Evolutionary conservation across 805 yeast genomes (phyloP).

Genomic region (Jamesozyma piceae): DNA sequence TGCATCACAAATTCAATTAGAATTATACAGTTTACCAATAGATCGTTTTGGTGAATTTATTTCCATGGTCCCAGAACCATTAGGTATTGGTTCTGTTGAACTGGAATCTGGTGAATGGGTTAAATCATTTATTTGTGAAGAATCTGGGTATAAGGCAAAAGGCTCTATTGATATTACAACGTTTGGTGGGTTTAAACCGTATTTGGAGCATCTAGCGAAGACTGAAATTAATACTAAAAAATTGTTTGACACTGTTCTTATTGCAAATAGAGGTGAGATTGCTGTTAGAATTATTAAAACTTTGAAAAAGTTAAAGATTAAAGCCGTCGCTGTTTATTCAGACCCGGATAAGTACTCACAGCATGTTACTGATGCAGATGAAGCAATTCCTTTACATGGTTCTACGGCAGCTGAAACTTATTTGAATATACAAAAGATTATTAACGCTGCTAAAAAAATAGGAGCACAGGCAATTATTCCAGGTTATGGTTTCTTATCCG

Average conservation of each 20-base stretch:
- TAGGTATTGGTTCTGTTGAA: slow-evolving; percentile 91
- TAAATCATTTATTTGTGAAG: slow-evolving; percentile 93
- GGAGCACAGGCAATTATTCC: slow-evolving; percentile 95
- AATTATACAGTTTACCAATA: slow-evolving; percentile 73
- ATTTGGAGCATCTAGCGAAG: slow-evolving; percentile 26
- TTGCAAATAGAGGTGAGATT: slow-evolving; percentile 96
- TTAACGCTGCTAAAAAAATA: slow-evolving; percentile 73
- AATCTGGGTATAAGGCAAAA: slow-evolving; percentile 60
- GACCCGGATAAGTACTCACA: slow-evolving; percentile 83
- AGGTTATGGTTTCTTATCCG: slow-evolving; percentile 94
- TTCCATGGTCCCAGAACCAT: slow-evolving; percentile 83
- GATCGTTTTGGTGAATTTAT: slow-evolving; percentile 77
- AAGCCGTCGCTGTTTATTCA: slow-evolving; percentile 80
- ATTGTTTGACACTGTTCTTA: slow-evolving; percentile 77
- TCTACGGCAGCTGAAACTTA: slow-evolving; percentile 85
- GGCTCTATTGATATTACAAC: slow-evolving; percentile 77
- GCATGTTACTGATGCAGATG: slow-evolving; percentile 79
- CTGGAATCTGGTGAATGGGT: slow-evolving; percentile 73
- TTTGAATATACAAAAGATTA: slow-evolving; percentile 73
- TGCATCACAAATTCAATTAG: slow-evolving; percentile 62
- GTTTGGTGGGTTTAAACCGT: slow-evolving; percentile 81
- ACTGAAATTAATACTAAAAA: slow-evolving; percentile 31
- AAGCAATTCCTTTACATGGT: slow-evolving; percentile 71
- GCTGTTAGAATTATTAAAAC: slow-evolving; percentile 92
- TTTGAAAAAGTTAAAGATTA: slow-evolving; percentile 66